Base-by-base conservation (phyloP, 2,329 filamentous ascomycete species). In the Venturia effusa region DNA sequence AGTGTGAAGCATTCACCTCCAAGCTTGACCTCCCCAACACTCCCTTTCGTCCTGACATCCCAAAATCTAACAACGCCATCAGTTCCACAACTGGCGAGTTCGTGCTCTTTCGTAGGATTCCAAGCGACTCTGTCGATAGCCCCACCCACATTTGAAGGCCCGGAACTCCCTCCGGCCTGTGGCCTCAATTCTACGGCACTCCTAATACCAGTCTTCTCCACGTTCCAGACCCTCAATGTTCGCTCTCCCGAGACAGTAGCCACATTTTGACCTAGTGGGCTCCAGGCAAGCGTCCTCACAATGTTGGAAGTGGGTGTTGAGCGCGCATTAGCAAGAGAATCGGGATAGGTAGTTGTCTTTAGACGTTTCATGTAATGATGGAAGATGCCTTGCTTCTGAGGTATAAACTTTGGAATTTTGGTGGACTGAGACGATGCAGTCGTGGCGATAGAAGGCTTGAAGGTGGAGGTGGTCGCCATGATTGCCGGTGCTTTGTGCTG, bases 211-310 rank as follows among this genome's bases (percentile, higher is more conserved):
- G 86, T 82, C 70, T 88, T 86, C 68, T 93, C 89, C 0, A 88
- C 87, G 68, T 92, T 92, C 89, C 89, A 93, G 59, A 92, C 87
- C 69, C 89, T 85, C 63, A 93, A 75, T 10, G 83, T 88, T 68
- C 83, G 84, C 70, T 90, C 87, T 30, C 81, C 78, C 6, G 88
- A 83, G 3, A 91, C 92, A 0, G 92, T 95, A 0, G 93, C 93
- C 66, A 97, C 86, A 66, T 94, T 80, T 10, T 85, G 88, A 40
- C 93, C 92, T 0, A 90, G 80, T 0, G 92, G 90, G 68, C 93
- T 96, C 93, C 93, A 97, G 45, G 89, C 87, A 68, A 97, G 87
- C 1, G 88, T 88, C 48, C 89, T 86, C 64, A 95, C 65, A 95
- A 71, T 81, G 67, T 88, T 91, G 24, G 34, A 57, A 39, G 22